Conservation (phyloP, 768 basidiomycete species). For the Hygrophoropsis aurantiaca region DNA sequence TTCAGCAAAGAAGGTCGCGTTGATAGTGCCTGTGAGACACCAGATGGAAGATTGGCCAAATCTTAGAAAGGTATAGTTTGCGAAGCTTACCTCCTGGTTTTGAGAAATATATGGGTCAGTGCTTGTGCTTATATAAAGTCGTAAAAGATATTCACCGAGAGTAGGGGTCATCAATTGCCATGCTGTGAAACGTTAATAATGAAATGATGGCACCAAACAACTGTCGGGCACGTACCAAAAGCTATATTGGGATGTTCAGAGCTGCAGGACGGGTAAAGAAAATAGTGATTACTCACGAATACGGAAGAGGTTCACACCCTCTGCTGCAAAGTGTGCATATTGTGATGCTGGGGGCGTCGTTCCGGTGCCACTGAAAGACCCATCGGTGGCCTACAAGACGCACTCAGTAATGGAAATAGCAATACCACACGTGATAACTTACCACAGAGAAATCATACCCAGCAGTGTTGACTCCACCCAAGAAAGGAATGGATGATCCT, state of each 20-base stretch:
- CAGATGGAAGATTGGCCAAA: too few relatives aligned
- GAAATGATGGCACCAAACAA: too few relatives aligned
- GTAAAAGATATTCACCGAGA: conserved; percentile 31
- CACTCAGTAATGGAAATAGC: neutral
- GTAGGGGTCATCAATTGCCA: conserved; percentile 55
- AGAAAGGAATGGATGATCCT: conserved; percentile 26
- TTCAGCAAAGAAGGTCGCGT: conserved; percentile 40
- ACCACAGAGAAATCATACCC: conserved; percentile 16
- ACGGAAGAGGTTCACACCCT: conserved; percentile 52
- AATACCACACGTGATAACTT: neutral
- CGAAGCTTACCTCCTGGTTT: too few relatives aligned
- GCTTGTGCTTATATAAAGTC: too few relatives aligned
- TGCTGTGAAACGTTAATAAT: conserved; percentile 27
- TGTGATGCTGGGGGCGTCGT: conserved; percentile 42
- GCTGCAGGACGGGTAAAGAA: neutral
- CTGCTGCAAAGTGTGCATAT: conserved; percentile 45
- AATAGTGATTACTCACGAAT: conserved; percentile 27
- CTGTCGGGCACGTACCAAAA: conserved; percentile 30
- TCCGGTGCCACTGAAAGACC: conserved; percentile 42
- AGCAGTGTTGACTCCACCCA: conserved; percentile 51
- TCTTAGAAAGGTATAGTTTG: too few relatives aligned
- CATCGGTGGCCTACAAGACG: conserved; percentile 35
- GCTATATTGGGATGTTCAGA: conserved; percentile 15
- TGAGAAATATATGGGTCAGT: too few relatives aligned
- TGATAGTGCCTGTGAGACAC: conserved; percentile 35